A percentile compares a stretch with the other conserved stretches of the same genome.
These are phyloP conservation scores for Eimeria sp. DNA, from an alignment of 169 alveolate species.

Conservation along the genomic window DNA sequence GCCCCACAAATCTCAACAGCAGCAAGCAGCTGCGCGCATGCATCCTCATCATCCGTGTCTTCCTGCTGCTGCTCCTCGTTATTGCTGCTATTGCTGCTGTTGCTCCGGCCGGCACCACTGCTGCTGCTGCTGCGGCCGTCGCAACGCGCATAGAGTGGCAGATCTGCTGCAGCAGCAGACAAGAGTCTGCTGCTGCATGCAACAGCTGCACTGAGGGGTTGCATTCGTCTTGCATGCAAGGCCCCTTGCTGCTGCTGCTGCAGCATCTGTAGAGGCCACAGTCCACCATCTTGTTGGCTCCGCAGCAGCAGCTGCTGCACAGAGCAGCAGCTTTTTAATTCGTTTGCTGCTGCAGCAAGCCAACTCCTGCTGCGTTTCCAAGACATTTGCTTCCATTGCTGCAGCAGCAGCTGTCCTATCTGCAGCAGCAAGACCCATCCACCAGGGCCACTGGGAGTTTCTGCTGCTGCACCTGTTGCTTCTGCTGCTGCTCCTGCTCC, in stretches of 20 bases:
- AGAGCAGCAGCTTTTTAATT: not conserved
- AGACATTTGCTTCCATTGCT: conserved; percentile 4
- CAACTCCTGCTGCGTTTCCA: conserved; percentile 5
- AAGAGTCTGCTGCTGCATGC: conserved; percentile 59
- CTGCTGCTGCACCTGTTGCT: conserved; percentile 41
- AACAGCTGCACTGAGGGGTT: conserved; percentile 38
- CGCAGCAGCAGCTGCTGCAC: conserved; percentile 20
- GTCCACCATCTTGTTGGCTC: not conserved
- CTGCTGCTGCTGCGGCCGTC: conserved; percentile 45
- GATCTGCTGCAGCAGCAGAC: conserved; percentile 75
- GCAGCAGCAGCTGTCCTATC: conserved; percentile 50
- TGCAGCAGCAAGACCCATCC: conserved; percentile 70
- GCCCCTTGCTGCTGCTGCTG: conserved; percentile 37
- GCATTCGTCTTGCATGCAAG: conserved; percentile 13
- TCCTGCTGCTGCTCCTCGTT: conserved; percentile 39
- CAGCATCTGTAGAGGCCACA: conserved; percentile 52
- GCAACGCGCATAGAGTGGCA: conserved; percentile 76
- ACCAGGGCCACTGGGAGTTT: conserved; percentile 48
- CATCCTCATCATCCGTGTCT: conserved; percentile 74
- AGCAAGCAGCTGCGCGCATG: conserved; percentile 75
- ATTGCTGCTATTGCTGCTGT: conserved; percentile 72
- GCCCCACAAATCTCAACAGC: conserved; percentile 82
- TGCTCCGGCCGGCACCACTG: not conserved
- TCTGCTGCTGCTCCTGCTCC: conserved; percentile 32
- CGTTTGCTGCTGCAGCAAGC: conserved; percentile 73